Evolutionary conservation across 179 eudicot genomes (phyloP), one percentile per base, ranked within the genome.

Genomic region (Kewa caespitosa): DNA sequence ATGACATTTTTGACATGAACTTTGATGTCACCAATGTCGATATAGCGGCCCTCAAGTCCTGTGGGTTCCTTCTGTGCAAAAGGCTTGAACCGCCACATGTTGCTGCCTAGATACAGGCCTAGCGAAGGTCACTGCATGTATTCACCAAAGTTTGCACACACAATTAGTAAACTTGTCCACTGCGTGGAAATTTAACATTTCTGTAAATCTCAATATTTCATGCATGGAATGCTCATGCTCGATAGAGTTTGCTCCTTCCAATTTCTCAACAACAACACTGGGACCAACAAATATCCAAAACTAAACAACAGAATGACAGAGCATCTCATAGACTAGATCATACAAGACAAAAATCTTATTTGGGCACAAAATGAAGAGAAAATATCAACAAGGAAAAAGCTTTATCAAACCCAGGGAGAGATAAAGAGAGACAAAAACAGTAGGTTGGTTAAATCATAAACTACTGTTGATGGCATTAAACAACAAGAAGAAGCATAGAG

Each of bases 81-180:
- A 17, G 88, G 91, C 86, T 96, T 96, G 76, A 96, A 89, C 81
- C 79, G 91, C 99, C 99, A 96, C 99, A 96, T 96, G 76, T 74
- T n/a, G 52, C 36, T 38, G 55, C 64, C 70, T 70, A n/a, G 39
- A 70, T 42, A 52, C 36, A 31, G 71, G 57, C 25, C 57, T 50
- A 70, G 68, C 55, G 30, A 46, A 78, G 38, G 43, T 22, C 72
- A 77, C 84, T 78, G 79, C 78, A 33, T 11, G 27, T 22, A 76
- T 37, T 55, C 63, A 72, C 48, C 39, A 64, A 57, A 25, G 67
- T 38, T 27, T 38, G 18, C 43, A 14, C 28, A 59, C 33, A 32
- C 23, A 39, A 31, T 57, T 17, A 72, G 23, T 22, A 50, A 32
- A 13, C 32, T n/a, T n/a, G 14, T 34, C 33, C 43, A 12, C 33